Percentiles rank a stretch among this genome's conserved stretches.
Evolutionary conservation across 805 yeast genomes (phyloP).

Genomic region (Komagataella pseudopastoris): DNA sequence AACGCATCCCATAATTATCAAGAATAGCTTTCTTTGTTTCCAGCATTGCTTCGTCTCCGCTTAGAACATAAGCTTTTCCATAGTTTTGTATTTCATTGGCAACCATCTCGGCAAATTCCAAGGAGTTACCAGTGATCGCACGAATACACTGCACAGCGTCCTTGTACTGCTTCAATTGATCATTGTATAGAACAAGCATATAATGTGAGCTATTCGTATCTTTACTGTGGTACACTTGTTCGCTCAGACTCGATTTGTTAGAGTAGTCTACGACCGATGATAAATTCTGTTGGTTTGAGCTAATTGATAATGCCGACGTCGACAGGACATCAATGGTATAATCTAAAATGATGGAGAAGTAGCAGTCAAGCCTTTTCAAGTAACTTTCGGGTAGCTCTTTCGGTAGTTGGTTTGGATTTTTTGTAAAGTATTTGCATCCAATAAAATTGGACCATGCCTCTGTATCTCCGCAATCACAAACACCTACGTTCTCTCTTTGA

Average conservation of each 20-base stretch:
- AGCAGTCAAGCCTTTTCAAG: conserved; percentile 16
- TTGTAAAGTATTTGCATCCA: conserved; percentile 30
- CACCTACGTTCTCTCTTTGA: conserved; percentile 58
- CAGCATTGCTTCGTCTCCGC: conserved; percentile 33
- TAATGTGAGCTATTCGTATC: conserved; percentile 34
- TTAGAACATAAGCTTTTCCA: conserved; percentile 61
- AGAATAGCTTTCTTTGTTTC: conserved; percentile 40
- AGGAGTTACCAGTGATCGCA: conserved; percentile 47
- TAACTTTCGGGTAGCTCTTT: conserved; percentile 18
- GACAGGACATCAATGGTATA: conserved; percentile 49
- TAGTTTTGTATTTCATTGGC: conserved; percentile 43
- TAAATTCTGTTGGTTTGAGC: conserved; percentile 11
- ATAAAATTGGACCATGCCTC: conserved; percentile 61
- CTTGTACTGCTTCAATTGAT: conserved; percentile 59
- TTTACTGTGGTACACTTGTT: conserved; percentile 27
- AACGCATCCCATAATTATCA: conserved; percentile 49
- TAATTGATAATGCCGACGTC: conserved; percentile 21
- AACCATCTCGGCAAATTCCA: conserved; percentile 60
- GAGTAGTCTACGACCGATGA: conserved; percentile 17
- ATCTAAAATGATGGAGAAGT: conserved; percentile 40
- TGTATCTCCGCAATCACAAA: conserved; percentile 82
- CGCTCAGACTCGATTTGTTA: conserved; percentile 14
- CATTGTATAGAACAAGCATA: conserved; percentile 58
- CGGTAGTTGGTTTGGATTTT: conserved; percentile 22
- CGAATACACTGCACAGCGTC: conserved; percentile 61